Evolutionary conservation across 2,329 filamentous ascomycete genomes (phyloP), one percentile per base, ranked within the genome.

Genomic region (Exserohilum turcica): DNA sequence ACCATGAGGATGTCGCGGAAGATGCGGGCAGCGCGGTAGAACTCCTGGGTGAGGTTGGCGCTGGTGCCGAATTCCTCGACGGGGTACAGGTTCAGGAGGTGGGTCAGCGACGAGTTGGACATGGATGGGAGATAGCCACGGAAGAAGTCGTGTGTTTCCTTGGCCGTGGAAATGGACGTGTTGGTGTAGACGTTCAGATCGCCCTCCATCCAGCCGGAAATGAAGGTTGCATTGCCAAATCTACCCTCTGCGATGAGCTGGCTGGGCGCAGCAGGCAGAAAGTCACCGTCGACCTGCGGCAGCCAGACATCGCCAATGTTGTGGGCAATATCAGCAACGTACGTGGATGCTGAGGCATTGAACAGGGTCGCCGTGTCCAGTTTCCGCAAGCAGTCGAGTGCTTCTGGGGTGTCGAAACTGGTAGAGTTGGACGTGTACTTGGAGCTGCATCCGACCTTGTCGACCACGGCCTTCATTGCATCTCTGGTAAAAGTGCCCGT

Each of bases 1-100:
- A 73, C 71, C 76, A 83, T 79, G 27, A 82, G 43, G 36, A 84
- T 77, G 63, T 84, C 82, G 12, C 82, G 72, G 57, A 82, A 79
- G 18, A 81, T 76, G 28, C 78, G 72, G 0, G 79, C 76, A 4
- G 78, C 61, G 45, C 82, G 80, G 65, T 79, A 82, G 65, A 82
- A 82, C 46, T 84, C 76, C 24, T 69, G 63, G 2, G 78, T 77
- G 1, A 81, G 62, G 37, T 76, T 76, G 5, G 74, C 74, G 1
- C 65, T 61, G 7, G 61, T 66, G 1, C 60, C 5, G 60, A 84
- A 84, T 0, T 83, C 79, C 5, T 66, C 49, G 1, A 73, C 58
- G 0, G 73, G 70, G 46, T 77, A 77, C 6, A 76, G 56, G 9
- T 39, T 40, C 10, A 76, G 57, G 3, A 76, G 59, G 3, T 61